phyloP scores from a whole-genome alignment of 306 rosid species.

The Rosa persica region DNA sequence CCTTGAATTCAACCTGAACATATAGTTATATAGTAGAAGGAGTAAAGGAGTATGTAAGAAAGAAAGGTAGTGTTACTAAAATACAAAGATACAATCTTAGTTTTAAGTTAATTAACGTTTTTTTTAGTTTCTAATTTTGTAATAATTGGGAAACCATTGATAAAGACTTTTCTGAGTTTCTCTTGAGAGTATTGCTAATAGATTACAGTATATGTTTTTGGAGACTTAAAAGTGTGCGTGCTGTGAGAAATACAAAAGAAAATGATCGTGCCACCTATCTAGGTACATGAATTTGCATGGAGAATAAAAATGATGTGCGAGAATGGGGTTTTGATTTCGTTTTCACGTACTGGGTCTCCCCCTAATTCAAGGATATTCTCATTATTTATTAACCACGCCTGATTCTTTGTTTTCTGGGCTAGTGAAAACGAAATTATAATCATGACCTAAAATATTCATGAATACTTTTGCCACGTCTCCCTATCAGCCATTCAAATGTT shows the following conservation, averaged over 20 bases:
- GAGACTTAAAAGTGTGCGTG: constrained; percentile 37
- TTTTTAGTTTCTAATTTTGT: not conserved
- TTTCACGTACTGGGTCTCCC: constrained; percentile 50
- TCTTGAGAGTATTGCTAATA: not conserved
- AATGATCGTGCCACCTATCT: constrained; percentile 61
- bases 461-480: constrained; percentile 60
- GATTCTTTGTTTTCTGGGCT: constrained; percentile 43
- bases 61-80: no score
- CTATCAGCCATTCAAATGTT: not conserved
- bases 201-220: not conserved
- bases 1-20: no score
- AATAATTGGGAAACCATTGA: not conserved
- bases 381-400: constrained; percentile 78
- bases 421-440: constrained; percentile 41
- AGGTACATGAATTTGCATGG: constrained; percentile 59
- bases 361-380: constrained; percentile 77
- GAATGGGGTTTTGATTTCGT: constrained; percentile 45
- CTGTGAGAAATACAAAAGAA: constrained; percentile 33
- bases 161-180: not conserved
- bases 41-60: no score
- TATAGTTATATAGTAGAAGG: no score
- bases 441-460: constrained; percentile 51
- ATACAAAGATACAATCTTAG: not conserved
- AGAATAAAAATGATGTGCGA: constrained; percentile 58
- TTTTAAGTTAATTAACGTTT: not conserved